phyloP scores from a whole-genome alignment of 1,284 basidiomycete genomes.

The Cryptococcus sp. region DNA sequence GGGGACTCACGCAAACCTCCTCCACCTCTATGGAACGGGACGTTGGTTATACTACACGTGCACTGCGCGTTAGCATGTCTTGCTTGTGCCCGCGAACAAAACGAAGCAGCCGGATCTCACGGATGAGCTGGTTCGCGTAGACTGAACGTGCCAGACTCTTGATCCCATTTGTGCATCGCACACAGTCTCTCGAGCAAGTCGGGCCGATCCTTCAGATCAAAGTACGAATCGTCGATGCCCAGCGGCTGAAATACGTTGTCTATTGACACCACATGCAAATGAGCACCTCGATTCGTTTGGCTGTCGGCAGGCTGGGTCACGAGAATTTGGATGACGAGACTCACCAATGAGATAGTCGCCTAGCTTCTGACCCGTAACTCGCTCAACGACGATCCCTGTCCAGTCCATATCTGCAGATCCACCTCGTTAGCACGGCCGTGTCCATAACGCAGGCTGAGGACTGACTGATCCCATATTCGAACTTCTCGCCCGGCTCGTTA shows the following conservation, averaged over 20 bases:
- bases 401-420: conserved; percentile 37
- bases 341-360: conserved; percentile 31
- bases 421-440: too few relatives aligned
- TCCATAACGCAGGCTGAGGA: background rate
- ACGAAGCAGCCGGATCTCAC: background rate
- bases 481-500: conserved; percentile 38
- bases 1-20: conserved; percentile 15
- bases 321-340: background rate
- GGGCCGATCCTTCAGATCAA: conserved; percentile 13
- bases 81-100: too few relatives aligned
- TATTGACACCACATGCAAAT: background rate
- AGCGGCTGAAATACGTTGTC: conserved; percentile 25
- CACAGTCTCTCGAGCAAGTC: conserved; percentile 17
- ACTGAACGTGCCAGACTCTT: conserved; percentile 4
- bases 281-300: background rate
- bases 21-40: conserved; percentile 17
- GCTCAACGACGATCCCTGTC: conserved; percentile 38
- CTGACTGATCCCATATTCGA: conserved; percentile 31
- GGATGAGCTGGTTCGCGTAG: conserved; percentile 12
- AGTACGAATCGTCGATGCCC: conserved; percentile 22
- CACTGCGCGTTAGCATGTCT: background rate
- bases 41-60: background rate
- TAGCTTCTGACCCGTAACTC: conserved; percentile 30
- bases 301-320: background rate
- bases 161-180: conserved; percentile 21